Evolutionary conservation across 495 filamentous ascomycete genomes (phyloP).

Genomic region (Massariosphaeria phaeospora): DNA sequence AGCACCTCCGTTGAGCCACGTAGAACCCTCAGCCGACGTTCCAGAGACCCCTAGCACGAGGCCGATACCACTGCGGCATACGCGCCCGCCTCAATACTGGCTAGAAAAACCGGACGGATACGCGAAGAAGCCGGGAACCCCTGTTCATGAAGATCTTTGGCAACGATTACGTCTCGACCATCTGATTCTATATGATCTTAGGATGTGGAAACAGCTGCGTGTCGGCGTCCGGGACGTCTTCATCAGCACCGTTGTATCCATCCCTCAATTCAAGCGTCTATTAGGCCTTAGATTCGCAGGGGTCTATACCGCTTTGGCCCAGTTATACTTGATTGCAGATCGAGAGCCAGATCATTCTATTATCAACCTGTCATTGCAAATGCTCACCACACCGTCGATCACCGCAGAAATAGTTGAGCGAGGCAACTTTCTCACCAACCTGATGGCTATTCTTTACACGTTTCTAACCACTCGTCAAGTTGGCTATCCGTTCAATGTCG

Average conservation of each 20-base stretch:
- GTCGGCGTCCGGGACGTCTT: conserved; percentile 89
- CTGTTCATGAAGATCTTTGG: conserved; percentile 75
- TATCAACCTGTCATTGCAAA: conserved; percentile 92
- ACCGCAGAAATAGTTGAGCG: conserved; percentile 88
- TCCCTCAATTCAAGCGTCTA: conserved; percentile 94
- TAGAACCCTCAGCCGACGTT: conserved; percentile 34
- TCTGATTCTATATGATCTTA: conserved; percentile 91
- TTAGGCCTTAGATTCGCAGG: conserved; percentile 87
- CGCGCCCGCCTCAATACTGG: conserved; percentile 72
- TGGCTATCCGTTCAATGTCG: conserved; percentile 81
- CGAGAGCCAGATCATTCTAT: conserved; percentile 97
- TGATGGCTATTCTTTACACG: conserved; percentile 94
- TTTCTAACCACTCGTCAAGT: conserved; percentile 95
- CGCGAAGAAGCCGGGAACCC: conserved; percentile 50
- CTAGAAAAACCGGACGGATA: conserved; percentile 69
- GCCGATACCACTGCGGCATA: conserved; percentile 20
- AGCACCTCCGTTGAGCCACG: conserved; percentile 8
- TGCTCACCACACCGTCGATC: conserved; percentile 93
- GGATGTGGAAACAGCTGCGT: conserved; percentile 93
- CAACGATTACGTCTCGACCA: conserved; percentile 87
- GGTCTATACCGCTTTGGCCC: conserved; percentile 85
- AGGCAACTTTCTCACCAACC: conserved; percentile 92
- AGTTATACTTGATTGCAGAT: conserved; percentile 94
- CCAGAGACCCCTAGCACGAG: conserved; percentile 40
- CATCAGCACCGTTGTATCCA: conserved; percentile 90